Conservation (phyloP, 2,329 filamentous ascomycete genomes). For the Gnomoniopsis smithogilvyi region DNA sequence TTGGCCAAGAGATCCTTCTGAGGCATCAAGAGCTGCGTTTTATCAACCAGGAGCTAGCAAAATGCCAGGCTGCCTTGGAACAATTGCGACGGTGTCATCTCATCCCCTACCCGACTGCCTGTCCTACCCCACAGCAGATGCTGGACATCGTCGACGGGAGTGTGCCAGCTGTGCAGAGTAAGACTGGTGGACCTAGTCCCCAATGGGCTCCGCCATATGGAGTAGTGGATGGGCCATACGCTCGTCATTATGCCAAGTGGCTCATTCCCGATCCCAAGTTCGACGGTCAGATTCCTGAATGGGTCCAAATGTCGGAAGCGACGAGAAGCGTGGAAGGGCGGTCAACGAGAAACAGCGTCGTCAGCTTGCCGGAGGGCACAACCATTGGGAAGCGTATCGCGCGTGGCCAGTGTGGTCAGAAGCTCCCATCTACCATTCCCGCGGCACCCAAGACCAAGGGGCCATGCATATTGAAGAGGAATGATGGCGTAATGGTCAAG, state of each 20-base stretch:
- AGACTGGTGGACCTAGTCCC: constrained; percentile 62
- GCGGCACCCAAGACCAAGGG: constrained; percentile 75
- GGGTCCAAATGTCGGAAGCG: constrained; percentile 38
- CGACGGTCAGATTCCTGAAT: constrained; percentile 61
- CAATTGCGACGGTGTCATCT: constrained; percentile 89
- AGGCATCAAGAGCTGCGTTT: constrained; percentile 93
- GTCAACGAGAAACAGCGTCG: constrained; percentile 71
- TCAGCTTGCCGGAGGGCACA: constrained; percentile 45
- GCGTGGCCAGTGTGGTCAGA: constrained; percentile 53
- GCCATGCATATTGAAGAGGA: constrained; percentile 80
- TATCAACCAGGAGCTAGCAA: constrained; percentile 94
- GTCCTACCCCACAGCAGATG: constrained; percentile 64
- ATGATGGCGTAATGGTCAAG: constrained; percentile 83
- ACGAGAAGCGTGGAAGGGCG: constrained; percentile 62
- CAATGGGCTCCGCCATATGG: constrained; percentile 85
- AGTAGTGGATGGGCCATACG: constrained; percentile 87
- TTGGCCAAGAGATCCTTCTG: constrained; percentile 85
- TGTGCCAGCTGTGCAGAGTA: constrained; percentile 65
- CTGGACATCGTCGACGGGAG: constrained; percentile 70
- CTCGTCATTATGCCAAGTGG: constrained; percentile 94
- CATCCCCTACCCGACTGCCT: constrained; percentile 79
- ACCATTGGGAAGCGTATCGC: constrained; percentile 46
- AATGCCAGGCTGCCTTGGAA: constrained; percentile 90
- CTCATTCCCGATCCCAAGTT: constrained; percentile 85
- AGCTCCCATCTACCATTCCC: constrained; percentile 69